Conservation (phyloP, 192 early-diverging fungal species). For the Lunasporangiospora selenospora region DNA sequence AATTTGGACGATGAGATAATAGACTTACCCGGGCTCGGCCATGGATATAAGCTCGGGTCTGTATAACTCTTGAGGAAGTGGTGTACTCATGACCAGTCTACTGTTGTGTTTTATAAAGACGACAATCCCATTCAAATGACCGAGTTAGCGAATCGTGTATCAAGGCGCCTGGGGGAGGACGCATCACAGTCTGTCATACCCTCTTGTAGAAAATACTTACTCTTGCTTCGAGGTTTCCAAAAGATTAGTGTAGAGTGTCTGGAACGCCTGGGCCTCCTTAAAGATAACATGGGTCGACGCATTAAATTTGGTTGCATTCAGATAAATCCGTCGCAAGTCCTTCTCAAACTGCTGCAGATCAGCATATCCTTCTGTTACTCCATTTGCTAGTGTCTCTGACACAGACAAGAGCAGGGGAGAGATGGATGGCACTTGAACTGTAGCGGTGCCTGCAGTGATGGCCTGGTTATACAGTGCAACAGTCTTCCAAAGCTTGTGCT, state of each 20-base stretch:
- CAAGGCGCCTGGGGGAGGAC: too few species aligned
- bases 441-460: background rate
- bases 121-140: too few species aligned
- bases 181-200: too few species aligned
- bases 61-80: conserved; percentile 28
- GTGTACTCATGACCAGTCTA: conserved; percentile 3
- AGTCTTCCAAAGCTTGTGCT: conserved; percentile 58
- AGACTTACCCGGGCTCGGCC: conserved; percentile 29
- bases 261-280: conserved; percentile 33
- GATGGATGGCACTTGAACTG: background rate
- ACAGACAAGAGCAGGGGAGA: background rate
- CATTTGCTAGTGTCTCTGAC: background rate
- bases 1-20: too few species aligned
- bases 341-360: conserved; percentile 53
- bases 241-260: conserved; percentile 3
- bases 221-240: conserved; percentile 22
- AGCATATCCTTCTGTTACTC: conserved; percentile 32
- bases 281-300: conserved; percentile 34
- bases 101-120: too few species aligned
- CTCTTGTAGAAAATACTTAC: conserved; percentile 8
- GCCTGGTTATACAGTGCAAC: too few species aligned
- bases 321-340: conserved; percentile 53
- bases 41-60: conserved; percentile 29
- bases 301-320: conserved; percentile 51
- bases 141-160: too few species aligned